A percentile compares a stretch with the other conserved stretches of the same genome.
Conservation (phyloP, 768 basidiomycete species). For the Trichaptum fuscoviolaceum region DNA sequence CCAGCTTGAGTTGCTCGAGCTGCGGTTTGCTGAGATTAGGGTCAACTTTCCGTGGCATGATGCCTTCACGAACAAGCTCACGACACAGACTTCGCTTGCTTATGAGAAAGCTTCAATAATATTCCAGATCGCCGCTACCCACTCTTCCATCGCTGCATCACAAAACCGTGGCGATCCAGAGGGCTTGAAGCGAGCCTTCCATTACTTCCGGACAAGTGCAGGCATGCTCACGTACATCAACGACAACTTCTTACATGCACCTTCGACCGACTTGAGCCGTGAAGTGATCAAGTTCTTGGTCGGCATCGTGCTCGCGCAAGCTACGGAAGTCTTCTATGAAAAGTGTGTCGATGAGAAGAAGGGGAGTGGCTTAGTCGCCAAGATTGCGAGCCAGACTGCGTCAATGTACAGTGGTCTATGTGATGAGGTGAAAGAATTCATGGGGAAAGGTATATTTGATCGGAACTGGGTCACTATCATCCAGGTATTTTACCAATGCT, state of each 20-base stretch:
- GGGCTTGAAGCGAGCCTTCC: constrained; percentile 88
- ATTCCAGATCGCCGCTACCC: constrained; percentile 92
- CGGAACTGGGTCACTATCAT: constrained; percentile 88
- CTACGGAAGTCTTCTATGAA: constrained; percentile 94
- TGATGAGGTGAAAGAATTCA: constrained; percentile 95
- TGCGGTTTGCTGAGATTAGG: constrained; percentile 93
- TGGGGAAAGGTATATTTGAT: constrained; percentile 94
- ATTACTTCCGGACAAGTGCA: constrained; percentile 83
- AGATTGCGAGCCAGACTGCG: constrained; percentile 80
- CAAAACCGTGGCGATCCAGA: constrained; percentile 87
- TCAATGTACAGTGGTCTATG: constrained; percentile 74
- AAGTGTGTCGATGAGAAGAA: constrained; percentile 94
- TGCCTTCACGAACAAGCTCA: constrained; percentile 92
- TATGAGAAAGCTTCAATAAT: constrained; percentile 98
- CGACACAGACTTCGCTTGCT: constrained; percentile 92
- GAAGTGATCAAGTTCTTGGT: constrained; percentile 94
- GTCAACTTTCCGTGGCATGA: constrained; percentile 97
- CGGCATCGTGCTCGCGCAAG: constrained; percentile 85
- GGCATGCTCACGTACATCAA: constrained; percentile 99
- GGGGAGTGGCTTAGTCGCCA: constrained; percentile 65
- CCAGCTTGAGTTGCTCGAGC: constrained; percentile 93
- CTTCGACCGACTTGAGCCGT: constrained; percentile 88
- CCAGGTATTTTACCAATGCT: constrained; percentile 42
- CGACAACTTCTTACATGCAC: constrained; percentile 98
- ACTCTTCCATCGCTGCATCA: constrained; percentile 83